Percentiles rank a stretch among this genome's conserved stretches.
phyloP scores from a whole-genome alignment of 345 rosid genomes.

The Hevea brasiliensis region DNA sequence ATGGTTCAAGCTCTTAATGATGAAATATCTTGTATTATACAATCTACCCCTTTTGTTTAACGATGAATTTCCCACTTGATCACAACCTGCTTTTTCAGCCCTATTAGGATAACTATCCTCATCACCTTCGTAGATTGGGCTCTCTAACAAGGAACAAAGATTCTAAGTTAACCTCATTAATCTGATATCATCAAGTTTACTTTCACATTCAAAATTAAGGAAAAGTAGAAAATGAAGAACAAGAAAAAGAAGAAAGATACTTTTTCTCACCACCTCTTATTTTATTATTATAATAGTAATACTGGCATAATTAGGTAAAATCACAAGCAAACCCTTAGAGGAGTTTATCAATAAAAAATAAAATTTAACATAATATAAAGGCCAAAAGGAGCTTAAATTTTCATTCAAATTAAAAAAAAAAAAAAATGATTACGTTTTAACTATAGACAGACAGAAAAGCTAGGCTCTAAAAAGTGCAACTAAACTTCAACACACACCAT shows the following conservation, averaged over 20 bases:
- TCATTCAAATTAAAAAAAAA: too few species aligned
- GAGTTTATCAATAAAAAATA: too few species aligned
- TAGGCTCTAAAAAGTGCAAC: too few species aligned
- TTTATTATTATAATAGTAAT: neutral
- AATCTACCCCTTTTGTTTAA: constrained; percentile 42
- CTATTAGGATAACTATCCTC: constrained; percentile 47
- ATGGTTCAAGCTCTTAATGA: constrained; percentile 91
- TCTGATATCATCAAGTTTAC: neutral
- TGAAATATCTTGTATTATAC: constrained; percentile 73
- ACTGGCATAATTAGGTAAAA: neutral
- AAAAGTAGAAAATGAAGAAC: neutral
- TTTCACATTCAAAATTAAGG: neutral
- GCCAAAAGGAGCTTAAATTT: too few species aligned
- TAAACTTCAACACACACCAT: too few species aligned
- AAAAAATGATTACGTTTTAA: too few species aligned
- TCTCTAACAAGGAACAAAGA: constrained; percentile 50
- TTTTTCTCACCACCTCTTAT: neutral
- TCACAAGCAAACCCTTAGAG: too few species aligned
- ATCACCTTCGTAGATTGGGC: constrained; percentile 58
- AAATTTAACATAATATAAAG: too few species aligned
- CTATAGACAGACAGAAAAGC: too few species aligned
- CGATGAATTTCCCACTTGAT: constrained; percentile 40
- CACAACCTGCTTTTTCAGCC: constrained; percentile 42
- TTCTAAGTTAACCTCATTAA: neutral
- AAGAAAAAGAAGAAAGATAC: neutral